phyloP scores from a whole-genome alignment of 305 asterid species.

The Fraxinus floribunda region DNA sequence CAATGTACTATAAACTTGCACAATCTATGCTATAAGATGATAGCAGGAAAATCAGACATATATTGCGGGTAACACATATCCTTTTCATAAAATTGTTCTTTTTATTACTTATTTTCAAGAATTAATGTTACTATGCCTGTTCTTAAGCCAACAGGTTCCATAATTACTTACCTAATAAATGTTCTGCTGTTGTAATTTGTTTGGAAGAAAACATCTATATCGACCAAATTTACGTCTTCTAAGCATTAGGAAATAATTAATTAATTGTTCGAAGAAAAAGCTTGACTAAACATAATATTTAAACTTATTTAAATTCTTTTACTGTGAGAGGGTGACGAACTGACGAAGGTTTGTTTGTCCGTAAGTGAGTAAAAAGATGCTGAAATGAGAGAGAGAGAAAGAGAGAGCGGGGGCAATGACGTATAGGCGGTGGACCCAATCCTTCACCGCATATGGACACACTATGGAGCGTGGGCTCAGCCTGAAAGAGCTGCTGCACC shows the following conservation, averaged over 20 bases:
- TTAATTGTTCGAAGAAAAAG: no score
- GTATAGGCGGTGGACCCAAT: slow-evolving; percentile 50
- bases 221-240: slow-evolving; percentile 12
- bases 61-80: neutral
- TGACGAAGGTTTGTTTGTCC: slow-evolving; percentile 55
- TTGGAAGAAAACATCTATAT: slow-evolving; percentile 17
- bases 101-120: neutral
- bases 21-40: neutral
- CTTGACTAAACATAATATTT: slow-evolving; percentile 30
- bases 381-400: slow-evolving; percentile 30
- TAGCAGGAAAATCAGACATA: neutral
- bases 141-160: slow-evolving; percentile 31
- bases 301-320: slow-evolving; percentile 37
- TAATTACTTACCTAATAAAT: slow-evolving; percentile 30
- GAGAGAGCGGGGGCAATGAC: neutral
- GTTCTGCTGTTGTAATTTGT: slow-evolving; percentile 9
- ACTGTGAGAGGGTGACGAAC: slow-evolving; percentile 48
- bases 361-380: slow-evolving; percentile 48
- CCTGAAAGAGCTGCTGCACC: slow-evolving; percentile 30
- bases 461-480: slow-evolving; percentile 53
- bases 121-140: slow-evolving; percentile 10
- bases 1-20: neutral
- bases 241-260: neutral
- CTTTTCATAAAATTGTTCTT: neutral
- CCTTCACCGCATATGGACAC: slow-evolving; percentile 64